Percentiles rank a stretch among this genome's conserved stretches.
Evolutionary conservation across 495 filamentous ascomycete species (phyloP).

Genomic region (Pseudomonodictys pantanalensis): DNA sequence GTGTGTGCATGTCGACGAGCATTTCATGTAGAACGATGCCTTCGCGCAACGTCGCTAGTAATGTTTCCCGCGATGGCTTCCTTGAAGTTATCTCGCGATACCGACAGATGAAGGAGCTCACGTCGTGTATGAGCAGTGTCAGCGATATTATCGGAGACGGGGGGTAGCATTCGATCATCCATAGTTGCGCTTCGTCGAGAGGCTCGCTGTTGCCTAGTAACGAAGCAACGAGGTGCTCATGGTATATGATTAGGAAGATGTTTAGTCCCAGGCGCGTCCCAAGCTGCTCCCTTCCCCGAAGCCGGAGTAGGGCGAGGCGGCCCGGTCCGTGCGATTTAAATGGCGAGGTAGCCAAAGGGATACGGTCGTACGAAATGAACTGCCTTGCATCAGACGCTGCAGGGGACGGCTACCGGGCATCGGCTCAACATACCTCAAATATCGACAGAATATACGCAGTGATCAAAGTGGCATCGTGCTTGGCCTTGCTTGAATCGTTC

Average conservation of each 20-base stretch:
- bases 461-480: slow-evolving; percentile 12
- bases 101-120: not conserved
- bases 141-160: not conserved
- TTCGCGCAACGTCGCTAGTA: not conserved
- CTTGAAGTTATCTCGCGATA: not conserved
- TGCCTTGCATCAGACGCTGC: not conserved
- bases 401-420: not conserved
- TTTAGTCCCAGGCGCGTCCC: not conserved
- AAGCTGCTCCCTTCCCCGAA: slow-evolving; percentile 13
- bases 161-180: not conserved
- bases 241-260: slow-evolving; percentile 10
- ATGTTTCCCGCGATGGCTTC: not conserved
- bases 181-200: not conserved
- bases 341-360: not conserved
- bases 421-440: slow-evolving; percentile 1
- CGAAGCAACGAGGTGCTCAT: slow-evolving; percentile 8
- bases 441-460: slow-evolving; percentile 7
- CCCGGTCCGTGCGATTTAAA: slow-evolving; percentile 3
- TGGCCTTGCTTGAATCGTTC: not conserved
- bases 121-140: slow-evolving; percentile 12
- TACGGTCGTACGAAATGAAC: slow-evolving; percentile 4
- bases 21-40: not conserved
- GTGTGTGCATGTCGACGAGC: not conserved
- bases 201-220: slow-evolving; percentile 5
- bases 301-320: slow-evolving; percentile 4